phyloP scores from a whole-genome alignment of 257 asterid genomes.

The Solanum paucissectum region DNA sequence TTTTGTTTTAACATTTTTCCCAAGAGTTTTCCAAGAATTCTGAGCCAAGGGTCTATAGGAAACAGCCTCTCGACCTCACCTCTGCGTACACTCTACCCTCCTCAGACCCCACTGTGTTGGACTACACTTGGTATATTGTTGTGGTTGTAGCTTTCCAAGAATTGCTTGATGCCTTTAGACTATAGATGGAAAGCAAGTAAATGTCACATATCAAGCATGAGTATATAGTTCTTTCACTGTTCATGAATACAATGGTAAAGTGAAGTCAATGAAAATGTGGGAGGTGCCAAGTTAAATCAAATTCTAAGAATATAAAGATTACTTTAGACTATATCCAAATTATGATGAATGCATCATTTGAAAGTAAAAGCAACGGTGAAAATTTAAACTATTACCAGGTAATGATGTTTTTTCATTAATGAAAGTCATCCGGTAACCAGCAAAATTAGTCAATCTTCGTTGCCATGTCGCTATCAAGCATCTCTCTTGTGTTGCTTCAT shows the following conservation, averaged over 20 bases:
- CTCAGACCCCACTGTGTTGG: background rate
- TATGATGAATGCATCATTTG: conserved; percentile 11
- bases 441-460: conserved; percentile 22
- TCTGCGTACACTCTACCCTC: background rate
- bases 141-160: background rate
- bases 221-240: background rate
- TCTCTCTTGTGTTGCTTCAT: conserved; percentile 37
- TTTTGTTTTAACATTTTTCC: background rate
- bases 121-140: background rate
- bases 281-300: background rate
- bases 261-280: background rate
- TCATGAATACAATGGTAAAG: background rate
- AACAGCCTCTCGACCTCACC: background rate
- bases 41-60: background rate
- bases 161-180: background rate
- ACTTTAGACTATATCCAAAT: background rate
- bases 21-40: background rate
- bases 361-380: background rate
- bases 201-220: background rate
- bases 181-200: background rate
- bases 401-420: conserved; percentile 13
- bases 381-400: conserved; percentile 11
- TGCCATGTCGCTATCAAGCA: conserved; percentile 43
- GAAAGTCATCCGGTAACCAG: conserved; percentile 12
- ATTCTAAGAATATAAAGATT: background rate